phyloP scores from a whole-genome alignment of 2,329 filamentous ascomycete species.

The Penicillium sumatraense region DNA sequence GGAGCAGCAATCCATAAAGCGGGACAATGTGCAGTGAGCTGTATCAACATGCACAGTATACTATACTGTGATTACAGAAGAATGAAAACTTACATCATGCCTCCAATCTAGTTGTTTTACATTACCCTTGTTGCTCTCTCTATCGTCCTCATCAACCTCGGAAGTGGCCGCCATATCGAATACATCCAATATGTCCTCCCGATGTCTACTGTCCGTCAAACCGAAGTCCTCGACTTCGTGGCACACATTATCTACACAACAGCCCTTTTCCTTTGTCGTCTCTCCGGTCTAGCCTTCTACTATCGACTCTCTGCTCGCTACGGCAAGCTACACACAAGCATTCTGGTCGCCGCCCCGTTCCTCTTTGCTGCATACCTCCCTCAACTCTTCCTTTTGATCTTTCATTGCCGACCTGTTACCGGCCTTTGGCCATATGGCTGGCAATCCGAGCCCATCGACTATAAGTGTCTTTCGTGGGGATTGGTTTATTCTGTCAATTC shows the following conservation, averaged over 20 bases:
- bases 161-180: slow-evolving; percentile 48
- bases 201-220: slow-evolving; percentile 45
- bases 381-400: slow-evolving; percentile 56
- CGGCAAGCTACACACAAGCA: slow-evolving; percentile 27
- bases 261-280: slow-evolving; percentile 54
- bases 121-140: slow-evolving; percentile 51
- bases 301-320: slow-evolving; percentile 48
- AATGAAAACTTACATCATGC: background rate
- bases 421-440: slow-evolving; percentile 58
- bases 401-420: slow-evolving; percentile 58
- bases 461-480: slow-evolving; percentile 56
- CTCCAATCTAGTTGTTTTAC: slow-evolving; percentile 32
- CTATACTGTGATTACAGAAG: background rate
- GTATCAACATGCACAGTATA: background rate
- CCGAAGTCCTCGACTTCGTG: slow-evolving; percentile 55
- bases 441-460: slow-evolving; percentile 47
- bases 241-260: slow-evolving; percentile 59
- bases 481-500: slow-evolving; percentile 59
- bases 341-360: slow-evolving; percentile 34
- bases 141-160: slow-evolving; percentile 52
- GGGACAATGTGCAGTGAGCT: background rate
- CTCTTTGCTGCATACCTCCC: slow-evolving; percentile 52
- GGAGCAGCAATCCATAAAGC: slow-evolving; percentile 1
- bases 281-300: slow-evolving; percentile 60
- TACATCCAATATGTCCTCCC: slow-evolving; percentile 52